A percentile compares a stretch with the other conserved stretches of the same genome.
Evolutionary conservation across 2,329 filamentous ascomycete genomes (phyloP).

Genomic region (Cephalotrichum gorgonifer): DNA sequence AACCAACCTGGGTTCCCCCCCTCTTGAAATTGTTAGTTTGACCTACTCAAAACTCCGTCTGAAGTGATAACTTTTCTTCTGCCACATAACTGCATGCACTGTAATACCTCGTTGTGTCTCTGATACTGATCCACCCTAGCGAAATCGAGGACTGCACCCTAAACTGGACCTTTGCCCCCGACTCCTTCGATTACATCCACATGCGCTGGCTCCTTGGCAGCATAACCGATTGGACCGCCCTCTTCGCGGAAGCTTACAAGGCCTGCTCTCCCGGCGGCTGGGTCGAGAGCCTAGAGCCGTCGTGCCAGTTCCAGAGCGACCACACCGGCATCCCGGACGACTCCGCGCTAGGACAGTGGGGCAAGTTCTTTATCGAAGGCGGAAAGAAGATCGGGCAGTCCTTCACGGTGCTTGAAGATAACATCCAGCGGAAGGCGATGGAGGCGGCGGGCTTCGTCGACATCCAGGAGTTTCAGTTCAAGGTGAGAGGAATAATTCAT

Average conservation of each 20-base stretch:
- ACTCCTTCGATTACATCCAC: slow-evolving; percentile 49
- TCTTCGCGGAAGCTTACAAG: slow-evolving; percentile 39
- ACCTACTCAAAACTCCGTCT: too few relatives aligned
- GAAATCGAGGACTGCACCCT: slow-evolving; percentile 22
- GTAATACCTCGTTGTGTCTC: too few relatives aligned
- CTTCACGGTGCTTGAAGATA: slow-evolving; percentile 15
- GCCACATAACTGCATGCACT: too few relatives aligned
- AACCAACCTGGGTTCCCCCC: slow-evolving; percentile 38
- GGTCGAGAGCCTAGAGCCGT: slow-evolving; percentile 18
- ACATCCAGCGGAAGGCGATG: slow-evolving; percentile 11
- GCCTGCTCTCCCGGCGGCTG: slow-evolving; percentile 33
- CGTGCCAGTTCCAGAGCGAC: slow-evolving; percentile 26
- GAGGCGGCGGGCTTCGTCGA: too few relatives aligned
- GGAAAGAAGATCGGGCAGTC: slow-evolving; percentile 18
- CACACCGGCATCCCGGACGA: slow-evolving; percentile 16
- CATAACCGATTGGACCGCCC: slow-evolving; percentile 42
- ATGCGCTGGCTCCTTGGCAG: slow-evolving; percentile 46
- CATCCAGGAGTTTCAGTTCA: slow-evolving; percentile 13
- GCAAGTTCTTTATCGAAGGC: slow-evolving; percentile 15
- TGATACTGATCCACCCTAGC: too few relatives aligned
- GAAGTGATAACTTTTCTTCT: too few relatives aligned
- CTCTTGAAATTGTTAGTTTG: slow-evolving; percentile 30
- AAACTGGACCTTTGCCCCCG: slow-evolving; percentile 31
- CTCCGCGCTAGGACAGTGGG: slow-evolving; percentile 16
- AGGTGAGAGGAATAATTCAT: slow-evolving; percentile 26